Conservation (phyloP, 495 filamentous ascomycete genomes). For the Talaromyces nanjingensis region DNA sequence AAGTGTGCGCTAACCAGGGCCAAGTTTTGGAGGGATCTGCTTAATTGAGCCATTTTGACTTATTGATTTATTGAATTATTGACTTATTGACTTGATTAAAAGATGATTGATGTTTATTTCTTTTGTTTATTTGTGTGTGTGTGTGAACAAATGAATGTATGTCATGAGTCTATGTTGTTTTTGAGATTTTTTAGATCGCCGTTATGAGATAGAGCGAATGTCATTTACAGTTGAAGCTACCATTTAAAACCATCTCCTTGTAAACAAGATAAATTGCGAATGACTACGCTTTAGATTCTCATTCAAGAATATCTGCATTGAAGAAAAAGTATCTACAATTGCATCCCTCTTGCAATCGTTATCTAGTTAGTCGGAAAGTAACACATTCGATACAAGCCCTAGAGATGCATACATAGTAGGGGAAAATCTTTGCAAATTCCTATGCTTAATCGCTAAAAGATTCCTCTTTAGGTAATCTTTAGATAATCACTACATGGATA, state of each 20-base stretch:
- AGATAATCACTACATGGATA: too few relatives aligned
- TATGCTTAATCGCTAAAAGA: not conserved
- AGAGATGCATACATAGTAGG: not conserved
- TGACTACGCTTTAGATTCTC: not conserved
- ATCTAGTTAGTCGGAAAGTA: not conserved
- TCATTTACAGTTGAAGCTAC: not conserved
- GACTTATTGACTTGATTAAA: not conserved
- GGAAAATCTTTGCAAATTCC: not conserved
- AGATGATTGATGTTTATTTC: not conserved
- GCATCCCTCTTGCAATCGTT: not conserved
- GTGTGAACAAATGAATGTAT: not conserved
- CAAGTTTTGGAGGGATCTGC: not conserved
- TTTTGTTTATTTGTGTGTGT: not conserved
- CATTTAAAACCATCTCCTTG: not conserved
- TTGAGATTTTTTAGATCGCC: not conserved
- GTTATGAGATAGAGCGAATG: not conserved
- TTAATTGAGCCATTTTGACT: not conserved
- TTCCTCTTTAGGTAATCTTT: not conserved
- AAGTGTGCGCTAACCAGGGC: slow-evolving; percentile 1
- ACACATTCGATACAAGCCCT: not conserved
- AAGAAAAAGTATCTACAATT: not conserved
- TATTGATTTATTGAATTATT: not conserved
- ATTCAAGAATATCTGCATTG: not conserved
- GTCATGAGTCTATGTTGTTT: not conserved
- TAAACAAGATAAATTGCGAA: not conserved